Evolutionary conservation across 306 rosid species (phyloP).

Genomic region (Prunus fruticosa): DNA sequence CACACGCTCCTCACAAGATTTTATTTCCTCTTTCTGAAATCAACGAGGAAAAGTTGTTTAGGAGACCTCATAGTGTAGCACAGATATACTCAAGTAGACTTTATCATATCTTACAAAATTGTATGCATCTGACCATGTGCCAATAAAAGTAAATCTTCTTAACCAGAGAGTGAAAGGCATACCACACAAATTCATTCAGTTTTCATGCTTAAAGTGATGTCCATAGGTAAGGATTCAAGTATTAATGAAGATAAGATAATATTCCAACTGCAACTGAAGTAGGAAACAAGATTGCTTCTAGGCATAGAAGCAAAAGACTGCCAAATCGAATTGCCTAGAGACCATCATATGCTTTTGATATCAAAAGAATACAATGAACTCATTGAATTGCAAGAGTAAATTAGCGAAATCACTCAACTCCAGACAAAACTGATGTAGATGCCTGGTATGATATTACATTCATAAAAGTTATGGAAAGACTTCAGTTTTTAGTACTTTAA

Average conservation of each 20-base stretch:
- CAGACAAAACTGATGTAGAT: neutral
- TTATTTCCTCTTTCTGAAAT: conserved; percentile 86
- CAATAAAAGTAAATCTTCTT: neutral
- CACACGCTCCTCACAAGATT: conserved; percentile 78
- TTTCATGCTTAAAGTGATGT: neutral
- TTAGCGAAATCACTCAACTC: neutral
- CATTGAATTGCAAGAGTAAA: neutral
- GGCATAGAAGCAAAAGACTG: too few species aligned
- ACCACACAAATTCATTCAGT: neutral
- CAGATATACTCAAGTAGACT: neutral
- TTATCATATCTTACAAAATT: neutral
- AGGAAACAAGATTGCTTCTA: too few species aligned
- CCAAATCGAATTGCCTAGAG: neutral
- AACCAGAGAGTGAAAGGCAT: neutral
- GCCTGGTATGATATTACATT: neutral
- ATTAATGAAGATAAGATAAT: neutral
- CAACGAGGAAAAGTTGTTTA: conserved; percentile 10
- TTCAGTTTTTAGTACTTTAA: neutral
- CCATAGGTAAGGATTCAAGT: neutral
- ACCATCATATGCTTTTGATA: neutral
- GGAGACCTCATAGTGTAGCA: neutral
- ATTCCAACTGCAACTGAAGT: neutral
- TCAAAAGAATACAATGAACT: neutral
- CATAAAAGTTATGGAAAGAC: neutral
- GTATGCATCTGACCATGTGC: neutral